These are phyloP conservation scores for Gynandropsis gynandra DNA, from an alignment of 345 rosid species.

Conservation along the genomic window DNA sequence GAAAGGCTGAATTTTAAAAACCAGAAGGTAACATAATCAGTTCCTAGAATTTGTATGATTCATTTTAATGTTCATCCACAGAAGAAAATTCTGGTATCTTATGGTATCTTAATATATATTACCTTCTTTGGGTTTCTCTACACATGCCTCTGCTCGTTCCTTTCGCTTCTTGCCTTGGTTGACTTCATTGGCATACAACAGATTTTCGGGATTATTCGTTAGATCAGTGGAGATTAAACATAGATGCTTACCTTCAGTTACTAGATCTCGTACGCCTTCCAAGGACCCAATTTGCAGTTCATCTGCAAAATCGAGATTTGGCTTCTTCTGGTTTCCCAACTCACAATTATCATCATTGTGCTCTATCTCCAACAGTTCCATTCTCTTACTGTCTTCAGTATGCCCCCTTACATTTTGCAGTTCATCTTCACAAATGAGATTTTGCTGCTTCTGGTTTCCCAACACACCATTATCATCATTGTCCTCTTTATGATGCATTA, in stretches of 20 bases:
- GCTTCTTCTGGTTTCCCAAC: slow-evolving; percentile 26
- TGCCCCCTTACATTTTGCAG: too few species aligned
- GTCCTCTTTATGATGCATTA: too few species aligned
- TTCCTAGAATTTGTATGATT: too few species aligned
- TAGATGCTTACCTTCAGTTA: slow-evolving; percentile 33
- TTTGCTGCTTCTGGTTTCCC: too few species aligned
- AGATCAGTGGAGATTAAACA: background rate
- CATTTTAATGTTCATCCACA: too few species aligned
- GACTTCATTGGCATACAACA: slow-evolving; percentile 4
- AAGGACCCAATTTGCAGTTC: slow-evolving; percentile 37
- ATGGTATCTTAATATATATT: too few species aligned
- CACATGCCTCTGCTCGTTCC: slow-evolving; percentile 6
- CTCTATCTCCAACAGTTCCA: slow-evolving; percentile 18
- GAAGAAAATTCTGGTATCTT: too few species aligned
- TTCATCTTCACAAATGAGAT: slow-evolving; percentile 9
- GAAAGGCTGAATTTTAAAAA: too few species aligned
- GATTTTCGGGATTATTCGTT: background rate
- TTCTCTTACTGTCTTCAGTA: slow-evolving; percentile 19
- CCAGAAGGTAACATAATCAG: too few species aligned
- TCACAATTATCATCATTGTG: background rate
- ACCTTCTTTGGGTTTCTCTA: background rate
- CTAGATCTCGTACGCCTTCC: slow-evolving; percentile 30
- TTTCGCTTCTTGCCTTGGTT: background rate
- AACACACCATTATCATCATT: too few species aligned
- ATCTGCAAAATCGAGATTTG: slow-evolving; percentile 36